These are phyloP conservation scores for Pyrenochaeta sp. DNA, from an alignment of 2,329 filamentous ascomycete genomes.

Conservation along the genomic window DNA sequence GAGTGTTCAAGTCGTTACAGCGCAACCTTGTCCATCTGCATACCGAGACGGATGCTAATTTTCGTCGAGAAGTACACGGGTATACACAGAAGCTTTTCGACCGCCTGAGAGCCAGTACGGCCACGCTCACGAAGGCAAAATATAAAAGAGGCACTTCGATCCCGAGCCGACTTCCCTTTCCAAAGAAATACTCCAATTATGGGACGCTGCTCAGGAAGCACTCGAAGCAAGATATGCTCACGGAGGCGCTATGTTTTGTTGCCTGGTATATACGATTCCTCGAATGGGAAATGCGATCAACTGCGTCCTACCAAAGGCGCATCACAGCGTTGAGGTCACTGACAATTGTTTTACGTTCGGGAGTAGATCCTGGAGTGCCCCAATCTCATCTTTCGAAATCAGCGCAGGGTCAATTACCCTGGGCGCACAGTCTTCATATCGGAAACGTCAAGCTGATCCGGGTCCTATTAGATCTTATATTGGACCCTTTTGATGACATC, in stretches of 20 bases:
- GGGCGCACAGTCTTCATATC: conserved; percentile 59
- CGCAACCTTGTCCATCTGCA: conserved; percentile 75
- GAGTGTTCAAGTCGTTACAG: conserved; percentile 69
- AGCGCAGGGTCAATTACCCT: conserved; percentile 58
- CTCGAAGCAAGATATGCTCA: conserved; percentile 41
- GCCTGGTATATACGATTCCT: conserved; percentile 78
- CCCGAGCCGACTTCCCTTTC: conserved; percentile 26
- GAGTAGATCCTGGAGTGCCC: conserved; percentile 64
- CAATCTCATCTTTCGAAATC: conserved; percentile 54
- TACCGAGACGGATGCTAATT: conserved; percentile 85
- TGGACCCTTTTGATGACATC: conserved; percentile 95
- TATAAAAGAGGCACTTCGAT: conserved; percentile 10
- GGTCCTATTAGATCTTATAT: conserved; percentile 77
- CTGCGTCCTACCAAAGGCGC: conserved; percentile 88
- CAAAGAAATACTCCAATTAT: conserved; percentile 12
- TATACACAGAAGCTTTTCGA: conserved; percentile 79
- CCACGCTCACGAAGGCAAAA: conserved; percentile 36
- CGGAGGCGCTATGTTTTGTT: conserved; percentile 71
- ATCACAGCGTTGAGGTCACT: conserved; percentile 80
- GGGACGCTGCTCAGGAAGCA: not conserved
- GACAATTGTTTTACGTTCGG: conserved; percentile 71
- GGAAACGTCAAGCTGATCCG: conserved; percentile 60
- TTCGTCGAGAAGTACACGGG: conserved; percentile 80
- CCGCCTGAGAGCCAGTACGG: conserved; percentile 62
- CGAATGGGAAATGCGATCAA: conserved; percentile 76